These are phyloP conservation scores for Cenchrus purpureus DNA, from an alignment of 176 grass and related monocot genomes.

Conservation along the genomic window DNA sequence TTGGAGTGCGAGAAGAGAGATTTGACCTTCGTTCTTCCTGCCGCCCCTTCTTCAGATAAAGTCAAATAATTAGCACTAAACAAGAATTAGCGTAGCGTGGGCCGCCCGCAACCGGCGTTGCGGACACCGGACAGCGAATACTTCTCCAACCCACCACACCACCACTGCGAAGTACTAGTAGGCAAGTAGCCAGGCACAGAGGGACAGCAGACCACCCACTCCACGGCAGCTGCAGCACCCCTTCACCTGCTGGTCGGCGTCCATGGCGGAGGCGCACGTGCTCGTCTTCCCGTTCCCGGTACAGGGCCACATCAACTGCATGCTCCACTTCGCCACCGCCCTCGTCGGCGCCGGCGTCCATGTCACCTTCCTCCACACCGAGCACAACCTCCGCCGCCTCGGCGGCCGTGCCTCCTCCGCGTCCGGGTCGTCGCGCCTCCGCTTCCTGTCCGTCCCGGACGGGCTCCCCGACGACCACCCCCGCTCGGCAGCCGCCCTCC, in stretches of 20 bases:
- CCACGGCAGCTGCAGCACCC: background rate
- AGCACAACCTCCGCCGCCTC: slow-evolving; percentile 44
- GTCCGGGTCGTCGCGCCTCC: slow-evolving; percentile 31
- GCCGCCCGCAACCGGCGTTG: too few species aligned
- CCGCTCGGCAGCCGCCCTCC: slow-evolving; percentile 12
- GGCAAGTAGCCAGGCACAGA: too few species aligned
- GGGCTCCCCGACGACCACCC: slow-evolving; percentile 45
- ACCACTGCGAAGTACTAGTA: too few species aligned
- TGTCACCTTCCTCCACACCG: slow-evolving; percentile 59
- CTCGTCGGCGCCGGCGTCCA: slow-evolving; percentile 45
- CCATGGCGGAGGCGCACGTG: slow-evolving; percentile 32
- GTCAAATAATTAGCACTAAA: too few species aligned
- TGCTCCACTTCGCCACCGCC: slow-evolving; percentile 53
- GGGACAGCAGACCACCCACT: background rate
- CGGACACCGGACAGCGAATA: background rate
- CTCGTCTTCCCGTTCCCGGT: slow-evolving; percentile 53
- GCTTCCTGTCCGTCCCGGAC: slow-evolving; percentile 51
- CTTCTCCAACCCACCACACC: too few species aligned
- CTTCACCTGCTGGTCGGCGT: background rate
- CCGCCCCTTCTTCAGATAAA: too few species aligned
- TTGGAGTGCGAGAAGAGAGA: too few species aligned
- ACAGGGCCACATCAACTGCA: slow-evolving; percentile 58
- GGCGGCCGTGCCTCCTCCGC: background rate
- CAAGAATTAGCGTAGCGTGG: too few species aligned
- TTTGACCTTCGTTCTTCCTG: too few species aligned